Evolutionary conservation across 2,329 filamentous ascomycete genomes (phyloP), one percentile per base, ranked within the genome.

Genomic region (Colletotrichum navitas): DNA sequence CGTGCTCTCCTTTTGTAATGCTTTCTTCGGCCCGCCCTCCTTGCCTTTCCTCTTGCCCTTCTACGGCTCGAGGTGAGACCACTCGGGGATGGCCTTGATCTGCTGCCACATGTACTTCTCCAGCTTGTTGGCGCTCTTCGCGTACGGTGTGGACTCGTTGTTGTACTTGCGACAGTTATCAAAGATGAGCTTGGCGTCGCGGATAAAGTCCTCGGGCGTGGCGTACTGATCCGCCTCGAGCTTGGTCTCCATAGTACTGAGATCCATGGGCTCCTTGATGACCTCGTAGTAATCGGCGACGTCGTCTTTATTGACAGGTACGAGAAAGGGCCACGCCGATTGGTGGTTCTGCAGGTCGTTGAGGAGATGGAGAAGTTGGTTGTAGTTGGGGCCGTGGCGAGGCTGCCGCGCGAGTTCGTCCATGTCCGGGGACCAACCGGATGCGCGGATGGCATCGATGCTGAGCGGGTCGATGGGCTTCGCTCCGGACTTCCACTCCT

Each of bases 281-380:
- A 98, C 95, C 71, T 97, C 94, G 85, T 98, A 98, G 83, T 99
- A 99, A 81, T 99, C 96, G n/a, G 94, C 91, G 0, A 99, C 96
- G 75, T 98, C 96, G 77, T 99, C 96, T 75, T 92, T 91, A 80
- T 97, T 98, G 75, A 99, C 96, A 0, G 96, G 95, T 34, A 94
- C 90, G 41, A 96, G 88, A 85, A 99, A 99, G 0, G 96, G 96
- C 96, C 96, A 99, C 0, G 94, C 93, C 10, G 93, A 92, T 76
- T 91, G 91, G 83, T 97, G 94, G 80, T 98, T 98, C 80, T 98
- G 95, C 81, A 98, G 90, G 78, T 97, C 94, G 81, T 97, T 97
- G 74, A 99, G 91, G 8, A 99, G 89, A 80, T 96, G 94, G 16
- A 97, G 88, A 3, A 99, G 91, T 76, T 97, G 93, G 80, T 96